Conservation (phyloP, 768 basidiomycete species). For the Collybiopsis confluens region DNA sequence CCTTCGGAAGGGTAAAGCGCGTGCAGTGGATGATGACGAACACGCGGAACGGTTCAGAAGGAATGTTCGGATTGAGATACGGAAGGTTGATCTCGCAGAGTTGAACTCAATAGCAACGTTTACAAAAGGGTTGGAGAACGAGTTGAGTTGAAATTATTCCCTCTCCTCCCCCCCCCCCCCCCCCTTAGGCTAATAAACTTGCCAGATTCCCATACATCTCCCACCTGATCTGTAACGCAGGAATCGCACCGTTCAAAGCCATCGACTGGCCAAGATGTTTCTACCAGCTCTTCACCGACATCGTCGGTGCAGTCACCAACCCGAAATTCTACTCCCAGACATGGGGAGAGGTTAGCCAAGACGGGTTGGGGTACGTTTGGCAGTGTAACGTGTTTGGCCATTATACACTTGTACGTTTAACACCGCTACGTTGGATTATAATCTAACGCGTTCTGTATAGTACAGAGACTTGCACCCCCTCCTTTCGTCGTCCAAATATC, state of each 20-base stretch:
- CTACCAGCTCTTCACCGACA: constrained; percentile 42
- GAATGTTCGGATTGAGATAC: constrained; percentile 57
- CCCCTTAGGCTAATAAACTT: no score
- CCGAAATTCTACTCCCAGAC: constrained; percentile 59
- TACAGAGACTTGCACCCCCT: constrained; percentile 38
- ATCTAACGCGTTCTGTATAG: not conserved
- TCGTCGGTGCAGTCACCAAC: constrained; percentile 43
- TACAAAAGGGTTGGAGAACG: constrained; percentile 45
- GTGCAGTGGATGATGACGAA: constrained; percentile 41
- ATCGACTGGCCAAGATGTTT: constrained; percentile 48
- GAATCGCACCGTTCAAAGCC: constrained; percentile 51
- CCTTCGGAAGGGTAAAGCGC: constrained; percentile 26
- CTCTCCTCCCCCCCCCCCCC: no score
- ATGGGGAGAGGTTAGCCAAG: constrained; percentile 53
- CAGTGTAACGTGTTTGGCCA: constrained; percentile 84
- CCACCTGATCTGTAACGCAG: constrained; percentile 79
- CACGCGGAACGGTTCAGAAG: constrained; percentile 55
- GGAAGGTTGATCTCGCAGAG: constrained; percentile 60
- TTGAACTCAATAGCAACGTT: constrained; percentile 61
- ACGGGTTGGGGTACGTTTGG: constrained; percentile 79
- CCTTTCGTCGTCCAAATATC: constrained; percentile 40
- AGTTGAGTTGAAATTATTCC: constrained; percentile 41
- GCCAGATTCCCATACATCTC: constrained; percentile 83
- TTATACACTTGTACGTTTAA: constrained; percentile 59
- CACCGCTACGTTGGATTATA: not conserved